These are phyloP conservation scores for Eleusine coracana DNA, from an alignment of 176 grass and related monocot species.

Conservation along the genomic window DNA sequence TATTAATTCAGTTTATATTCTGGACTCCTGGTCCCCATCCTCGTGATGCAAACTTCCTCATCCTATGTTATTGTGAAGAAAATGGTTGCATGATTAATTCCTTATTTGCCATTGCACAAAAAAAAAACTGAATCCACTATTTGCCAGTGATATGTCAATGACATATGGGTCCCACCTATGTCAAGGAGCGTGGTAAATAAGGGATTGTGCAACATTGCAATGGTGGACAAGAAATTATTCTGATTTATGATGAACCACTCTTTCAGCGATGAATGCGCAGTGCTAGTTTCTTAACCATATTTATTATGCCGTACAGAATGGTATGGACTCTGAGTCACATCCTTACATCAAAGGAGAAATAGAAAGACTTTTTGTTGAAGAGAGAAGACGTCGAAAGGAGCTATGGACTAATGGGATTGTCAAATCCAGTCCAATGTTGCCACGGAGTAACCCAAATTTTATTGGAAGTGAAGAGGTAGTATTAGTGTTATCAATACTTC, in stretches of 20 bases:
- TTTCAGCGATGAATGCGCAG: neutral
- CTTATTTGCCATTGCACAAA: too few relatives aligned
- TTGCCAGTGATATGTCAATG: too few relatives aligned
- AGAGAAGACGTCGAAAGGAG: slow-evolving; percentile 75
- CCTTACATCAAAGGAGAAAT: slow-evolving; percentile 74
- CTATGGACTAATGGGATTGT: slow-evolving; percentile 82
- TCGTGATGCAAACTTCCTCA: neutral
- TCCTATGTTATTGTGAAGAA: slow-evolving; percentile 26
- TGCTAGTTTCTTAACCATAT: slow-evolving; percentile 16
- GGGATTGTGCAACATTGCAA: too few relatives aligned
- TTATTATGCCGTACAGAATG: slow-evolving; percentile 47
- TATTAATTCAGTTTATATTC: neutral
- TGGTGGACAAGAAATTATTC: neutral
- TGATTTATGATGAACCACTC: neutral
- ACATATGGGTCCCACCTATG: too few relatives aligned
- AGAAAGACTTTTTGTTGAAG: slow-evolving; percentile 66
- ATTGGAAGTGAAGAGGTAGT: slow-evolving; percentile 90
- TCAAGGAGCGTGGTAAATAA: too few relatives aligned
- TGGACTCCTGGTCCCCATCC: neutral
- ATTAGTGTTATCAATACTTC: neutral
- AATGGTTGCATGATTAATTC: neutral
- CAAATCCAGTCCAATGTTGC: slow-evolving; percentile 62
- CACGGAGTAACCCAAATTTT: slow-evolving; percentile 62
- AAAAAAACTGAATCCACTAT: too few relatives aligned
- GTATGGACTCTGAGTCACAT: slow-evolving; percentile 58